Evolutionary conservation across 2,329 filamentous ascomycete genomes (phyloP).

Genomic region (Diplodia sapinea): DNA sequence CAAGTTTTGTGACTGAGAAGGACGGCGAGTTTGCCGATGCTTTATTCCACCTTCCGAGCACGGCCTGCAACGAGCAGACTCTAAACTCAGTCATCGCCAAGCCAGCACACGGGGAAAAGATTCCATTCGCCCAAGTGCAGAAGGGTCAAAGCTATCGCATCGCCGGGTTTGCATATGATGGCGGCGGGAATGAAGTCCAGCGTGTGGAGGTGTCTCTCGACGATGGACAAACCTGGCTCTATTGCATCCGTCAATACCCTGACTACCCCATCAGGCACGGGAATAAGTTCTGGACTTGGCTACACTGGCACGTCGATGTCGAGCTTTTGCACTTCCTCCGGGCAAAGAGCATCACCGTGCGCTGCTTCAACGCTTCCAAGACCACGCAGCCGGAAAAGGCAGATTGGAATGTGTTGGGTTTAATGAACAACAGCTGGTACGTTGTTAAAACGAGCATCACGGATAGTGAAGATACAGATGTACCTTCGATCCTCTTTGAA

Average conservation of each 20-base stretch:
- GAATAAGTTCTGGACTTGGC: conserved; percentile 62
- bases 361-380: conserved; percentile 58
- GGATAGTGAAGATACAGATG: conserved; percentile 42
- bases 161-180: conserved; percentile 57
- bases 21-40: conserved; percentile 56
- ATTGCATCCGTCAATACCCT: conserved; percentile 57
- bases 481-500: conserved; percentile 50
- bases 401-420: conserved; percentile 59
- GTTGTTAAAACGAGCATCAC: conserved; percentile 50
- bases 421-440: conserved; percentile 64
- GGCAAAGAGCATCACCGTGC: conserved; percentile 53
- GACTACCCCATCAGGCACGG: conserved; percentile 58
- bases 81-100: conserved; percentile 56
- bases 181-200: conserved; percentile 57
- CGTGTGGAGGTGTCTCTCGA: conserved; percentile 58
- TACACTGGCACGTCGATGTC: conserved; percentile 60
- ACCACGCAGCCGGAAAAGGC: conserved; percentile 57
- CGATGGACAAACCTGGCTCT: conserved; percentile 56
- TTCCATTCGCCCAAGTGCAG: conserved; percentile 48
- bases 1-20: conserved; percentile 56
- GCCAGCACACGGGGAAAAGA: conserved; percentile 55
- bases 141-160: conserved; percentile 53
- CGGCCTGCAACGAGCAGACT: conserved; percentile 57
- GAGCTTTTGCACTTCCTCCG: conserved; percentile 52
- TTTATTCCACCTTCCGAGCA: conserved; percentile 57